These are phyloP conservation scores for Saccharomyces pastorianus DNA, from an alignment of 1,139 yeast species.

Conservation along the genomic window DNA sequence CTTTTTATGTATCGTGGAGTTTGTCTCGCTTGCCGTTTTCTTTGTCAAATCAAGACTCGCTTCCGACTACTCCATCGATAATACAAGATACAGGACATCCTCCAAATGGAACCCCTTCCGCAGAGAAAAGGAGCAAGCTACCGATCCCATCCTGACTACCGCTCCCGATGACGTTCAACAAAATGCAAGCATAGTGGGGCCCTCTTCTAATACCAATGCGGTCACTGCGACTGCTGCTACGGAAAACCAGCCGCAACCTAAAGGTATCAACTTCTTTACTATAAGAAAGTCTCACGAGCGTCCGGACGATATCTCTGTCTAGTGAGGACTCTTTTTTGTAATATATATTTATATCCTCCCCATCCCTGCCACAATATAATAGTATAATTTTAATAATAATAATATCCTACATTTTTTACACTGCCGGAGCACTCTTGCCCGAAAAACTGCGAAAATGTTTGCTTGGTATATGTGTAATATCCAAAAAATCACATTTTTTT, in stretches of 20 bases:
- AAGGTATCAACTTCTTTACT: constrained; percentile 72
- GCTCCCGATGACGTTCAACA: constrained; percentile 7
- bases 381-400: not conserved
- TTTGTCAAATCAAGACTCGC: constrained; percentile 14
- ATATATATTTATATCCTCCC: not conserved
- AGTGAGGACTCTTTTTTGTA: constrained; percentile 6
- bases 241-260: constrained; percentile 39
- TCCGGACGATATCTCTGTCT: constrained; percentile 53
- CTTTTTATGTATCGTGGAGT: constrained; percentile 14
- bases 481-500: not conserved
- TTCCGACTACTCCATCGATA: not conserved
- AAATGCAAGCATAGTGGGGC: constrained; percentile 17
- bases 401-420: not conserved
- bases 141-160: not conserved
- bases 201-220: constrained; percentile 23
- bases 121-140: not conserved
- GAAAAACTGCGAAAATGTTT: not conserved
- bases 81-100: not conserved
- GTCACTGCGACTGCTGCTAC: constrained; percentile 16
- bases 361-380: not conserved
- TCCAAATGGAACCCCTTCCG: not conserved
- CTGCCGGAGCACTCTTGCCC: not conserved
- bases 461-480: not conserved
- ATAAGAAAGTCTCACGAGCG: constrained; percentile 58
- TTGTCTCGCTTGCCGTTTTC: constrained; percentile 6